A percentile compares a stretch with the other conserved stretches of the same genome.
Conservation (phyloP, 2,329 filamentous ascomycete species). For the Monosporascus sp. region DNA sequence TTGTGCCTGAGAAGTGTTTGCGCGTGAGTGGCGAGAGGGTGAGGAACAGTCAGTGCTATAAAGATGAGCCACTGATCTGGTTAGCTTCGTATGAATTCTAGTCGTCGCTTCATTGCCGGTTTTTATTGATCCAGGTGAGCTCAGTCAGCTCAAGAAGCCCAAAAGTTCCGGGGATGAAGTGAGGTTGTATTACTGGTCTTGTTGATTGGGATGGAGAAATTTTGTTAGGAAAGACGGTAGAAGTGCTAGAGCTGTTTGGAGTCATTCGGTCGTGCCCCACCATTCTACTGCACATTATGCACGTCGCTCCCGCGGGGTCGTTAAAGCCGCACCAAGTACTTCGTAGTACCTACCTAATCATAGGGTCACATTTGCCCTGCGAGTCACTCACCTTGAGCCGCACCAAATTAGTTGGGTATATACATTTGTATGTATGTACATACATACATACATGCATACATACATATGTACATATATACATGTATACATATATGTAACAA, state of each 20-base stretch:
- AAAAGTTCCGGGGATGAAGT: not conserved
- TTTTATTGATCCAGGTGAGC: not conserved
- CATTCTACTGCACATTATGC: conserved; percentile 6
- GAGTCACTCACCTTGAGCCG: too few relatives aligned
- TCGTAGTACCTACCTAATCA: too few relatives aligned
- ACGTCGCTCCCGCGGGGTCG: not conserved
- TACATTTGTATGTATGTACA: too few relatives aligned
- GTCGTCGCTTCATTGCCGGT: not conserved
- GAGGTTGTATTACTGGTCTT: not conserved
- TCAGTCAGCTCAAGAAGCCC: not conserved
- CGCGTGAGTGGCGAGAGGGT: too few relatives aligned
- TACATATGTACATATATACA: too few relatives aligned
- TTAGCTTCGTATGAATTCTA: not conserved
- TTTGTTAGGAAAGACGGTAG: not conserved
- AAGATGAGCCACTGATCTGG: not conserved
- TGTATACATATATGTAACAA: too few relatives aligned
- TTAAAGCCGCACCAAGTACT: not conserved
- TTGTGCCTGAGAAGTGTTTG: not conserved
- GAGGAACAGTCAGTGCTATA: not conserved
- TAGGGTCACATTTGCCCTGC: too few relatives aligned
- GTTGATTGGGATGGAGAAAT: not conserved
- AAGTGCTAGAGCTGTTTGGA: conserved; percentile 10
- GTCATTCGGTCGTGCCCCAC: conserved; percentile 25
- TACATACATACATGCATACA: too few relatives aligned
- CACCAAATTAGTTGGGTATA: too few relatives aligned